Conservation (phyloP, 352 stramenopile genomes). For the Phytophthora hybrid region DNA sequence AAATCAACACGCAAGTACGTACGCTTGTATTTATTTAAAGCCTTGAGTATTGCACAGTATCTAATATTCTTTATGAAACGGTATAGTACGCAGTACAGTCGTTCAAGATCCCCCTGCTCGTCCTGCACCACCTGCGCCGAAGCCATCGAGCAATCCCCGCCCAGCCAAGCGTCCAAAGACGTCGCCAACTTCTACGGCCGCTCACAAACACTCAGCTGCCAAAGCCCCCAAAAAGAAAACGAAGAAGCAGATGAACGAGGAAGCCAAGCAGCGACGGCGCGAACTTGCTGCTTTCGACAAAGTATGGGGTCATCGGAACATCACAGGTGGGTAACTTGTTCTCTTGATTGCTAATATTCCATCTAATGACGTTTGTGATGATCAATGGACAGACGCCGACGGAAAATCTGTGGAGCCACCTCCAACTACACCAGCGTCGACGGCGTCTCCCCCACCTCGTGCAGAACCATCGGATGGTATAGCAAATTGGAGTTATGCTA, state of each 20-base stretch:
- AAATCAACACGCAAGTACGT: neutral
- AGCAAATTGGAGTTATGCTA: neutral
- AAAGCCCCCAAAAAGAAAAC: neutral
- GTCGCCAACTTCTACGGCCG: neutral
- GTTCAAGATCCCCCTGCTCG: neutral
- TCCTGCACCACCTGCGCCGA: neutral
- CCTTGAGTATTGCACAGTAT: too few relatives aligned
- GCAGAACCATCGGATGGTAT: conserved; percentile 1
- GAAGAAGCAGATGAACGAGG: conserved; percentile 10
- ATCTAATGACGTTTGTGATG: neutral
- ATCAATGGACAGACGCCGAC: neutral
- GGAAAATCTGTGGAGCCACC: conserved; percentile 1
- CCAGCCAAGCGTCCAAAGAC: neutral
- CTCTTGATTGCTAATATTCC: neutral
- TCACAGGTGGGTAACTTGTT: neutral
- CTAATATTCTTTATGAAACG: too few relatives aligned
- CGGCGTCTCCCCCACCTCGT: too few relatives aligned
- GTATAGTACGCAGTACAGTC: neutral
- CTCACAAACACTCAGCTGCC: neutral
- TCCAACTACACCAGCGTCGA: neutral
- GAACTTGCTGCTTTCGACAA: conserved; percentile 12
- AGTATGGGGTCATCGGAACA: conserved; percentile 4
- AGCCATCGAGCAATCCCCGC: neutral
- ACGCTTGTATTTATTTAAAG: too few relatives aligned
- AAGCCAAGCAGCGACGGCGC: neutral